Conservation (phyloP, 345 rosid genomes). For the Gossypium anomalum region DNA sequence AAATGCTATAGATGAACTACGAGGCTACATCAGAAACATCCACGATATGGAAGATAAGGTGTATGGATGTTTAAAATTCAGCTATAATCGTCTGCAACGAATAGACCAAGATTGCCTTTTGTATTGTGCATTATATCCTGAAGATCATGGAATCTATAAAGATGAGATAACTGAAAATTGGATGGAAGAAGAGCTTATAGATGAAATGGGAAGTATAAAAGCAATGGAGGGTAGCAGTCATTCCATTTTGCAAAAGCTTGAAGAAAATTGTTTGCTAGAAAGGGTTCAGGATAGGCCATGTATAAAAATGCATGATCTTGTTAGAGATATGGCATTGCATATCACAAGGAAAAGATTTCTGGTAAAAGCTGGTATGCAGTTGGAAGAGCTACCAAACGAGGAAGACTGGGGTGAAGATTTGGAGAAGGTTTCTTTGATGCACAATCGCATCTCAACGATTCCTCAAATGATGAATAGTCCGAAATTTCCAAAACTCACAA, state of each 20-base stretch:
- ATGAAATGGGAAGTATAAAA: conserved; percentile 9
- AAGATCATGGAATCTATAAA: too few relatives aligned
- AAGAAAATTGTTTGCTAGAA: conserved; percentile 20
- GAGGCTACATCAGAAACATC: too few relatives aligned
- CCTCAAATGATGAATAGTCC: too few relatives aligned
- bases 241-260: conserved; percentile 16
- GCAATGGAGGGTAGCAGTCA: conserved; percentile 7
- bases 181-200: neutral
- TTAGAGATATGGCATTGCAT: too few relatives aligned
- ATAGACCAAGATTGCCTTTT: conserved; percentile 18
- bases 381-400: neutral
- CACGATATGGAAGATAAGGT: neutral
- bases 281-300: too few relatives aligned
- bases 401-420: neutral
- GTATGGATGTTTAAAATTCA: neutral
- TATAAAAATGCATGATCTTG: conserved; percentile 27
- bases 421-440: too few relatives aligned
- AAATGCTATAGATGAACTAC: too few relatives aligned
- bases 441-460: too few relatives aligned
- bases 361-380: neutral
- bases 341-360: too few relatives aligned
- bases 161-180: too few relatives aligned
- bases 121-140: conserved; percentile 10
- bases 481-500: too few relatives aligned
- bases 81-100: conserved; percentile 15